Evolutionary conservation across 768 basidiomycete species (phyloP).

Genomic region (Mycena chlorophos): DNA sequence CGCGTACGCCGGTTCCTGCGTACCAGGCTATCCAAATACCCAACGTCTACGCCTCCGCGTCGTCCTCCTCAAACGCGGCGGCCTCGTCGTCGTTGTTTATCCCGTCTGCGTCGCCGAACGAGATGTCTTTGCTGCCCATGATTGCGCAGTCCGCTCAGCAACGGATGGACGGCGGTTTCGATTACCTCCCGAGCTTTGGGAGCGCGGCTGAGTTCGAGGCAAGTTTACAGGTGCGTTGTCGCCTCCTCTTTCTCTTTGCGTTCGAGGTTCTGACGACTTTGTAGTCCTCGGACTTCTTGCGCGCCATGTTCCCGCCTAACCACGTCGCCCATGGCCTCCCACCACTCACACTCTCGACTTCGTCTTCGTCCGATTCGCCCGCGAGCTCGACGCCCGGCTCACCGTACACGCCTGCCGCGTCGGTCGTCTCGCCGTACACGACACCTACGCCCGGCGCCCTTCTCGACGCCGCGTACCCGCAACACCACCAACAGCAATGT

Average conservation of each 20-base stretch:
- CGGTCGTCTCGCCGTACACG: neutral
- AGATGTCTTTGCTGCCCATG: constrained; percentile 27
- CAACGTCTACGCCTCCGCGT: constrained; percentile 58
- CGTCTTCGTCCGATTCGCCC: neutral
- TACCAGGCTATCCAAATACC: constrained; percentile 71
- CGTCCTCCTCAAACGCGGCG: constrained; percentile 42
- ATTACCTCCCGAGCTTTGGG: constrained; percentile 49
- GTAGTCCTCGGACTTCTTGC: constrained; percentile 51
- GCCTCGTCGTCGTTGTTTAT: neutral
- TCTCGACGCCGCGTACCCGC: neutral
- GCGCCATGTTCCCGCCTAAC: constrained; percentile 42
- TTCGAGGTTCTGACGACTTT: constrained; percentile 15
- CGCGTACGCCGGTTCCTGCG: constrained; percentile 65
- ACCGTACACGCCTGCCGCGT: constrained; percentile 1
- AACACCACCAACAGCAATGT: too few relatives aligned
- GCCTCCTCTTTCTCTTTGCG: constrained; percentile 10
- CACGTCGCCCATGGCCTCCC: neutral
- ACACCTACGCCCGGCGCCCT: neutral
- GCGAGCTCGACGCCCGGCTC: constrained; percentile 1
- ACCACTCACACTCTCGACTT: neutral
- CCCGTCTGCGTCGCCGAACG: neutral
- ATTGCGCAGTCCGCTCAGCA: constrained; percentile 7
- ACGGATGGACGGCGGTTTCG: constrained; percentile 36
- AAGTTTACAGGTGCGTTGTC: constrained; percentile 41
- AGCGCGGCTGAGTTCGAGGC: constrained; percentile 45